phyloP scores from a whole-genome alignment of 1,139 yeast genomes.

The Debaryomyces psychrophilus region DNA sequence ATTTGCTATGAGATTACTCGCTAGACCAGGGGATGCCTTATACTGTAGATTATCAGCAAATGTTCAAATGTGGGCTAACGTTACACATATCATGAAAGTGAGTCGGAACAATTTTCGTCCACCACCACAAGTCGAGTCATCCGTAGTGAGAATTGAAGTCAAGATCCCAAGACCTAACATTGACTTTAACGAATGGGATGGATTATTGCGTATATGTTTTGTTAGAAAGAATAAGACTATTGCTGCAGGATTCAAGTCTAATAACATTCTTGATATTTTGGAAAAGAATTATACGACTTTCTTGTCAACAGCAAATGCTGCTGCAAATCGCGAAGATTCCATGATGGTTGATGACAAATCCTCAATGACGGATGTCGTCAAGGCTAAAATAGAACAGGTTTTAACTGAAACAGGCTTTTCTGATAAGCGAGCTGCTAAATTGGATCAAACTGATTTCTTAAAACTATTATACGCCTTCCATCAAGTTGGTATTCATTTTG shows the following conservation, averaged over 20 bases:
- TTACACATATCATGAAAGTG: constrained; percentile 97
- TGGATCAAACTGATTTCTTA: constrained; percentile 93
- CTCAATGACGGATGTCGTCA: constrained; percentile 51
- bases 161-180: constrained; percentile 90
- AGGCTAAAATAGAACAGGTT: constrained; percentile 64
- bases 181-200: constrained; percentile 97
- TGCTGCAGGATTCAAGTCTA: constrained; percentile 88
- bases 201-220: constrained; percentile 84
- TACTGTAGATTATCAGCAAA: constrained; percentile 94
- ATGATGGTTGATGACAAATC: constrained; percentile 56
- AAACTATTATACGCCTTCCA: constrained; percentile 89
- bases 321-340: constrained; percentile 53
- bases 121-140: constrained; percentile 97
- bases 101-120: constrained; percentile 97
- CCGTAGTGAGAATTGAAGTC: constrained; percentile 91
- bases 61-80: constrained; percentile 99
- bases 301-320: constrained; percentile 57
- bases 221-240: constrained; percentile 92
- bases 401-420: constrained; percentile 76
- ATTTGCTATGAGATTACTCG: constrained; percentile 88
- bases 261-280: constrained; percentile 78
- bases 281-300: constrained; percentile 87
- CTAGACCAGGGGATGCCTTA: constrained; percentile 91
- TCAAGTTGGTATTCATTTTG: constrained; percentile 96
- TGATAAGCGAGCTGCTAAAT: constrained; percentile 88